These are phyloP conservation scores for Monosporascus ibericus DNA, from an alignment of 2,329 filamentous ascomycete genomes.

Conservation along the genomic window DNA sequence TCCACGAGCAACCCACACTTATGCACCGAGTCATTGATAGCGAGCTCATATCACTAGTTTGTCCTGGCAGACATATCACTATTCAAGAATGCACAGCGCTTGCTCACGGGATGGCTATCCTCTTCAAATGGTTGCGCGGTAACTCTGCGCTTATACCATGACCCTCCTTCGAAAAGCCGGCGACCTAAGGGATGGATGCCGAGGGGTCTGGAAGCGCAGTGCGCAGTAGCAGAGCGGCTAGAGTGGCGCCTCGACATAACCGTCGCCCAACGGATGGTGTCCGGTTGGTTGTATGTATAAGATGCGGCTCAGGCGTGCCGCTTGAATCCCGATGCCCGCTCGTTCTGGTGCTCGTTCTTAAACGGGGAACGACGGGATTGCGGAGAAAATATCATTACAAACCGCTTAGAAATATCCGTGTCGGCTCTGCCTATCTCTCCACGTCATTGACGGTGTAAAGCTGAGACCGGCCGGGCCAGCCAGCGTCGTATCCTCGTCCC, in stretches of 20 bases:
- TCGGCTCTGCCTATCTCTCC: too few relatives aligned
- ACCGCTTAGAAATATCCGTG: too few relatives aligned
- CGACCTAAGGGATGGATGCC: not conserved
- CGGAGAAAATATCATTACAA: not conserved
- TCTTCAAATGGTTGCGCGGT: not conserved
- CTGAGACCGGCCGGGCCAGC: not conserved
- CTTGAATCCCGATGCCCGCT: not conserved
- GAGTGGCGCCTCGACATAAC: not conserved
- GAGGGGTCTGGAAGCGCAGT: not conserved
- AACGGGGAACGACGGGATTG: too few relatives aligned
- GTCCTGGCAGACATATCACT: not conserved
- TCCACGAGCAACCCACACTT: too few relatives aligned
- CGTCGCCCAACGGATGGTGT: not conserved
- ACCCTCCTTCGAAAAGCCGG: not conserved
- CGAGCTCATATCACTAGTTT: not conserved
- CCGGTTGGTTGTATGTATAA: not conserved
- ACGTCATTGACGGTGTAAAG: too few relatives aligned
- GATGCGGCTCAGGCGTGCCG: not conserved
- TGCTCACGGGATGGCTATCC: too few relatives aligned
- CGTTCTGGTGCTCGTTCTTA: not conserved
- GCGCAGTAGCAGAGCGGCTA: not conserved
- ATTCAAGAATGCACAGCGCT: not conserved
- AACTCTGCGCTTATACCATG: too few relatives aligned
- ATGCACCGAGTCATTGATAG: not conserved
- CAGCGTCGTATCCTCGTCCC: not conserved